Percentiles rank a stretch among this genome's conserved stretches.
Conservation (phyloP, 2,329 filamentous ascomycete species). For the Aaosphaeria arxii region DNA sequence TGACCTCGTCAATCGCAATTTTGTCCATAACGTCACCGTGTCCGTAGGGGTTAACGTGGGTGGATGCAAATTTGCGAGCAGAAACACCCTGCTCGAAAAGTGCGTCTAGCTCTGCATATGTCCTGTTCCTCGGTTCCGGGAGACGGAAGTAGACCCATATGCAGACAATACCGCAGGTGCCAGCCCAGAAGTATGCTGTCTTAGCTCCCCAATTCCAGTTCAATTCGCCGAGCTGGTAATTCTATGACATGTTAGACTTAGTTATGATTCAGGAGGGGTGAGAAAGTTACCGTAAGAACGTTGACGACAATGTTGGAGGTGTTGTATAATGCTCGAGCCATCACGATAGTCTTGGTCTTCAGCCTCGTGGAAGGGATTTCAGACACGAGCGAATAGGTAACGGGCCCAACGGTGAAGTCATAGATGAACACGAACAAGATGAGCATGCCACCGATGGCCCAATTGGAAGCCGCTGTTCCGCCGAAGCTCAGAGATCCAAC, state of each 20-base stretch:
- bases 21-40: neutral
- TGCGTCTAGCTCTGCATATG: slow-evolving; percentile 81
- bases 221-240: slow-evolving; percentile 34
- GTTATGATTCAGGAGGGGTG: neutral
- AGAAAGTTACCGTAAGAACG: slow-evolving; percentile 61
- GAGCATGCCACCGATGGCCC: slow-evolving; percentile 30
- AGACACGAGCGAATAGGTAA: slow-evolving; percentile 82
- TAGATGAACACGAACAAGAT: slow-evolving; percentile 62
- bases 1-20: too few relatives aligned
- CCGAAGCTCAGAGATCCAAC: slow-evolving; percentile 74
- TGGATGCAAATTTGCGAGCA: slow-evolving; percentile 11
- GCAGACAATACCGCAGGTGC: slow-evolving; percentile 73
- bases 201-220: slow-evolving; percentile 78
- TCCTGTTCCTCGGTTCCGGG: slow-evolving; percentile 74
- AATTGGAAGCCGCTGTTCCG: slow-evolving; percentile 45
- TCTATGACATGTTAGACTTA: slow-evolving; percentile 2
- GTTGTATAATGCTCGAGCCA: slow-evolving; percentile 73
- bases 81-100: slow-evolving; percentile 62
- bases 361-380: slow-evolving; percentile 78
- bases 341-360: slow-evolving; percentile 84
- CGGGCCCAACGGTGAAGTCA: slow-evolving; percentile 81
- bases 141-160: slow-evolving; percentile 78
- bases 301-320: slow-evolving; percentile 76
- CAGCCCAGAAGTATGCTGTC: slow-evolving; percentile 83
- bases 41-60: slow-evolving; percentile 5